A percentile compares a stretch with the other conserved stretches of the same genome.
Evolutionary conservation across 73 alveolate genomes (phyloP).

Genomic region (Urostyla sp.): DNA sequence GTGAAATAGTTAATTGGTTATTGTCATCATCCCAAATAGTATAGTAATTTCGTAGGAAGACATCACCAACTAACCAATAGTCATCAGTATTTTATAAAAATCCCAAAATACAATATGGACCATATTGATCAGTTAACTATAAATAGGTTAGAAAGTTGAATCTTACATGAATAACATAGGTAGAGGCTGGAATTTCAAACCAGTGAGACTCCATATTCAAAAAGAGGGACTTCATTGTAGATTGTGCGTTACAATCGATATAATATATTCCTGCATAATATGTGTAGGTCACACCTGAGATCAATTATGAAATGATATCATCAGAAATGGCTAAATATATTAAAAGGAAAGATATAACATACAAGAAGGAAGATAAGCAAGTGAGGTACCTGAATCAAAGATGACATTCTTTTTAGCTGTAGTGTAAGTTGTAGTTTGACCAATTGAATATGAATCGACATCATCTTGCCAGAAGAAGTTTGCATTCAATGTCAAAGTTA

Average conservation of each 20-base stretch:
- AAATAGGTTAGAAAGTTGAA: no score
- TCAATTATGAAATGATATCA: no score
- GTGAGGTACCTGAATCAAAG: conserved; percentile 17
- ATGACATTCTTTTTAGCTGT: background rate
- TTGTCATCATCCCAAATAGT: conserved; percentile 36
- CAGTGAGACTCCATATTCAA: background rate
- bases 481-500: background rate
- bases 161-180: background rate
- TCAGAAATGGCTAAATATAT: no score
- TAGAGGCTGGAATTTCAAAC: background rate
- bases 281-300: no score
- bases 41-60: conserved; percentile 2
- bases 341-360: no score
- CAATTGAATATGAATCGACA: background rate
- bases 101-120: background rate
- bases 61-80: conserved; percentile 32
- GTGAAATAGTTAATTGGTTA: background rate
- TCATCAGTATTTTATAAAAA: background rate
- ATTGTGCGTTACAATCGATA: no score
- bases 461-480: conserved; percentile 10
- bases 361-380: conserved; percentile 12
- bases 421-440: background rate
- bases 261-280: no score
- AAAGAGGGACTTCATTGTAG: background rate
- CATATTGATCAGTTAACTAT: no score